These are phyloP conservation scores for Beauveria sp. DNA, from an alignment of 2,329 filamentous ascomycete species.

Conservation along the genomic window DNA sequence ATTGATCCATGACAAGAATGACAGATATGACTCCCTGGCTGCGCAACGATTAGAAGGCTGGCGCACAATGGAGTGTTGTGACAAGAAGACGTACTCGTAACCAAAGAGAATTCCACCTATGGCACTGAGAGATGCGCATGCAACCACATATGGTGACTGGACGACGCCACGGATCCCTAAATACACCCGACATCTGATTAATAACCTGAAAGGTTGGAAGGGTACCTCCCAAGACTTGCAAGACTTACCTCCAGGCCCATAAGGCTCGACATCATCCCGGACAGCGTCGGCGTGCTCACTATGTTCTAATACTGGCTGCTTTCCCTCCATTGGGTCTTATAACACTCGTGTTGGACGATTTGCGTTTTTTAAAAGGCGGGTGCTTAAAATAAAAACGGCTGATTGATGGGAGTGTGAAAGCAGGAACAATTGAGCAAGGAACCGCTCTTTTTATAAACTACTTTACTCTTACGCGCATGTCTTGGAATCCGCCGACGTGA, in stretches of 20 bases:
- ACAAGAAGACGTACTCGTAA: neutral
- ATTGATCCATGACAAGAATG: conserved; percentile 29
- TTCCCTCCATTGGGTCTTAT: neutral
- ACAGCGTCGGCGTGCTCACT: neutral
- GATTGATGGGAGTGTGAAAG: neutral
- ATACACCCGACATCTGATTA: neutral
- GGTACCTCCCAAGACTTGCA: neutral
- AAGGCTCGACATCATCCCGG: neutral
- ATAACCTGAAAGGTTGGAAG: neutral
- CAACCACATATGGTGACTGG: neutral
- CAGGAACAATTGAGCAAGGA: neutral
- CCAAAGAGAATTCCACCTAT: neutral
- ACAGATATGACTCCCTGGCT: conserved; percentile 34
- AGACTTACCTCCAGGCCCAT: neutral
- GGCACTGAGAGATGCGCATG: neutral
- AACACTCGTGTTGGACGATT: neutral
- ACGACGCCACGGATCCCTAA: neutral
- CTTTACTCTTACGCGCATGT: neutral
- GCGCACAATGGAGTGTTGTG: neutral
- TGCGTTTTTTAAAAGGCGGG: neutral
- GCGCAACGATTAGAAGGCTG: neutral
- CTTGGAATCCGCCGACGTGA: neutral
- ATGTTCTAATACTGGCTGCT: neutral
- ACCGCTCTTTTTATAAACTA: neutral
- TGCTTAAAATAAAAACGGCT: too few species aligned